These are phyloP conservation scores for Cyclospora cayetanensis DNA, from an alignment of 169 alveolate species.

Conservation along the genomic window DNA sequence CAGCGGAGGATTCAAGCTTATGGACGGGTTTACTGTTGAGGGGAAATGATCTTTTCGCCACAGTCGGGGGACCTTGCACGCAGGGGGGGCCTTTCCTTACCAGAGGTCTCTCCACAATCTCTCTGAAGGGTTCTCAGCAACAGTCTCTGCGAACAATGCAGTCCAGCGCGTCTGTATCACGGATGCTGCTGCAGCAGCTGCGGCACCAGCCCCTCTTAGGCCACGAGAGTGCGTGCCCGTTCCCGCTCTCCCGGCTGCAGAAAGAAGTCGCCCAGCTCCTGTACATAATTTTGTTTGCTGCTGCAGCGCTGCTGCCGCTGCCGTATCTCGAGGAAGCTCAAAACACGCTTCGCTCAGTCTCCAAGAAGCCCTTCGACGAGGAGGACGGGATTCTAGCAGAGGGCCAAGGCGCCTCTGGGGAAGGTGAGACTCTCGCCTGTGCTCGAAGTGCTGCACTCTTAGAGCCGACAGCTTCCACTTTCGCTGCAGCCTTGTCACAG, in stretches of 20 bases:
- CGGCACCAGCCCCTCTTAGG: constrained; percentile 25
- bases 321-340: neutral
- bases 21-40: constrained; percentile 11
- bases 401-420: no score
- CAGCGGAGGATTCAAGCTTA: constrained; percentile 4
- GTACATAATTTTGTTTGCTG: constrained; percentile 10
- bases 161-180: neutral
- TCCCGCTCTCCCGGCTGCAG: no score
- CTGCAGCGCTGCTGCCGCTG: constrained; percentile 21
- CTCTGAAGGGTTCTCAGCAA: neutral
- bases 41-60: neutral
- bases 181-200: constrained; percentile 38
- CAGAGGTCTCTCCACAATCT: neutral
- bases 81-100: neutral
- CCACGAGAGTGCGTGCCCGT: no score
- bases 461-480: no score
- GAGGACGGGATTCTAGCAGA: no score
- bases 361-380: no score
- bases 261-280: constrained; percentile 19
- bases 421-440: no score
- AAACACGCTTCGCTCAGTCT: no score
- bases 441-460: no score
- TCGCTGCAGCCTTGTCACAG: neutral
- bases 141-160: neutral
- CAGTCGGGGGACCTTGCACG: neutral